Evolutionary conservation across 1,284 basidiomycete species (phyloP), one percentile per base, ranked within the genome.

Genomic region (Leccinum insigne): DNA sequence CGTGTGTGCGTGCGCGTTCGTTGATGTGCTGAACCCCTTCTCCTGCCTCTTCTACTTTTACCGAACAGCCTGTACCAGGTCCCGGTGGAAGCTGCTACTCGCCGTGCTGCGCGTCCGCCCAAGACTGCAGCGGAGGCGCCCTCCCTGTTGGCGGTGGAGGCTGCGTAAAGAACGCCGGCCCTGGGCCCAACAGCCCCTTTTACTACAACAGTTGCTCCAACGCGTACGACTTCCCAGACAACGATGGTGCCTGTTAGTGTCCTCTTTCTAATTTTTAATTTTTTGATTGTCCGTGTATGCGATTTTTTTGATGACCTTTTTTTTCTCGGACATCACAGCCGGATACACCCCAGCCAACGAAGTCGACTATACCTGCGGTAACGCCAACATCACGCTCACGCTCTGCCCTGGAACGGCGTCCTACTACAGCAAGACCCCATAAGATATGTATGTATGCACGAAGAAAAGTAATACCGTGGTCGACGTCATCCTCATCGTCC

Each of bases 351-450:
- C 57, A 3, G 72, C 72, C 18, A 69, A 73, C 52, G 35, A 64
- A 47, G 72, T 74, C 35, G 72, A 63, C 52, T 72, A 65, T 49
- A 72, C 67, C 13, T 72, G 72, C 62, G 8, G 56, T 16, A 73
- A 71, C 60, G 44, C 66, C 9, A 64, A 60, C 8, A 69, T 73
- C 32, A 70, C 68, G 6, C 66, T 74, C 26, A 73, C 71, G 35
- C 68, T 73, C 58, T 73, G 72, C 58, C 67, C 71, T 5, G 68
- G 69, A 14, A 69, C 67, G 2, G 68, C 74, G 9, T 74, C 75
- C 13, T 9, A 70, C 62, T 56, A 56, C 23, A 49, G 47, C 47
- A 49, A 49, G 47, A 49, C 11, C 18, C n/a, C 47, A 49, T 49
- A 49, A 49, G 11, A 21, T 49, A 21, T 21, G 11, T 18, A 21